Conservation (phyloP, 345 rosid genomes). For the Sonneratia caseolaris region DNA sequence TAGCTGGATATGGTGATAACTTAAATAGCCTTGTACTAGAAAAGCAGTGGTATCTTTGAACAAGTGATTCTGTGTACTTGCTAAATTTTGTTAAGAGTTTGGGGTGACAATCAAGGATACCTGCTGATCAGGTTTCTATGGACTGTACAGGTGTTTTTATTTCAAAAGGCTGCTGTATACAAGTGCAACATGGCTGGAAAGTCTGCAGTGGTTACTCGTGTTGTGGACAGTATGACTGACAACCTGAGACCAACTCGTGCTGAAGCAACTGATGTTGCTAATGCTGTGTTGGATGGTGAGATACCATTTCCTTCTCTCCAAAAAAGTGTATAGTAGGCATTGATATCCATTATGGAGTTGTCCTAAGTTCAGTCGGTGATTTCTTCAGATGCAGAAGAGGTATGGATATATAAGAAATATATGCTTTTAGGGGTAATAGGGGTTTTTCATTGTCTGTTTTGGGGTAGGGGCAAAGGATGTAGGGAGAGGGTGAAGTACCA, state of each 20-base stretch:
- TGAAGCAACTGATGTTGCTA: conserved; percentile 98
- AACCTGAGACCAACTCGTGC: conserved; percentile 96
- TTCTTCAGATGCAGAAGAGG: not conserved
- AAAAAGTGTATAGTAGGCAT: not conserved
- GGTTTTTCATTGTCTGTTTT: too few species aligned
- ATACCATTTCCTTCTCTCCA: not conserved
- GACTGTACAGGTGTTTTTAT: conserved; percentile 68
- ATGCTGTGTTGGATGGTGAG: conserved; percentile 92
- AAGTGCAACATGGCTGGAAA: conserved; percentile 98
- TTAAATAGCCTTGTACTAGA: not conserved
- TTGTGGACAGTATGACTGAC: conserved; percentile 96
- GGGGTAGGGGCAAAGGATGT: too few species aligned
- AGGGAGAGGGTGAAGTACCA: not conserved
- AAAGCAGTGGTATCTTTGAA: not conserved
- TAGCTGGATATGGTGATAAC: too few species aligned
- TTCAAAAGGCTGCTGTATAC: conserved; percentile 90
- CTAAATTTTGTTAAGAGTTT: fast-evolving
- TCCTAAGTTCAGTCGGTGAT: not conserved
- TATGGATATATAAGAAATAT: not conserved
- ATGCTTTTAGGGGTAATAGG: not conserved
- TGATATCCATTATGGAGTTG: not conserved
- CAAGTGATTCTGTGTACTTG: not conserved
- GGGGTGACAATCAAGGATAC: not conserved
- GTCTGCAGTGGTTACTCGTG: conserved; percentile 95
- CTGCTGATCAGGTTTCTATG: conserved; percentile 5